Percentiles rank a stretch among this genome's conserved stretches.
These are phyloP conservation scores for Carallia pectinifolia DNA, from an alignment of 345 rosid species.

Conservation along the genomic window DNA sequence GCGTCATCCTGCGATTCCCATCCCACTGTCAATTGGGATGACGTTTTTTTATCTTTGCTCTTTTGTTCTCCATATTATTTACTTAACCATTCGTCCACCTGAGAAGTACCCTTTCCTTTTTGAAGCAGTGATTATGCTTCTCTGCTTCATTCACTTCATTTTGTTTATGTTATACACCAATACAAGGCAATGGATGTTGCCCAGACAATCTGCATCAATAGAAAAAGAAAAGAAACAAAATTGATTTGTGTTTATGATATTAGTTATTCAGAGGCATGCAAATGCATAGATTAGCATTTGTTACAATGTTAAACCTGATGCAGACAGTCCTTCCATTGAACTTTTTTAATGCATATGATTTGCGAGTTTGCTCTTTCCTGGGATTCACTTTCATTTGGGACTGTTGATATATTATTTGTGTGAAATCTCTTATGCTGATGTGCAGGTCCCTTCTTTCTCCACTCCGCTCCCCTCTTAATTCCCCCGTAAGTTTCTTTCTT, in stretches of 20 bases:
- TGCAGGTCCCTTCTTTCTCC: no score
- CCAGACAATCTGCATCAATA: slow-evolving; percentile 24
- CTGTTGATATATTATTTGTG: no score
- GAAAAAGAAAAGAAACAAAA: slow-evolving; percentile 45
- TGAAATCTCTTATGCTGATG: no score
- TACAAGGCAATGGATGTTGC: slow-evolving; percentile 55
- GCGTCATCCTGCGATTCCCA: slow-evolving; percentile 17
- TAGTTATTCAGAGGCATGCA: neutral
- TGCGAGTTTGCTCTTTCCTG: no score
- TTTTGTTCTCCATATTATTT: slow-evolving; percentile 57
- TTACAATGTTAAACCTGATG: no score
- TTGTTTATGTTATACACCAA: slow-evolving; percentile 49
- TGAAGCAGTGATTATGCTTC: slow-evolving; percentile 69
- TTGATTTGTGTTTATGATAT: slow-evolving; percentile 23
- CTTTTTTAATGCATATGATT: no score
- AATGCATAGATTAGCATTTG: no score
- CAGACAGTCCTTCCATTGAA: no score
- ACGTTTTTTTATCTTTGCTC: slow-evolving; percentile 44
- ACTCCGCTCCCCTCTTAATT: no score
- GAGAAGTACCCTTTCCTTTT: slow-evolving; percentile 61
- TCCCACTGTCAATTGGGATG: slow-evolving; percentile 18
- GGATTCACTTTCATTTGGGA: no score
- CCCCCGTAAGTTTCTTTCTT: no score
- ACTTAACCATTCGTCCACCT: slow-evolving; percentile 57
- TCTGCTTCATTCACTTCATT: slow-evolving; percentile 58